These are phyloP conservation scores for Ceriops decandra DNA, from an alignment of 345 rosid genomes.

Conservation along the genomic window DNA sequence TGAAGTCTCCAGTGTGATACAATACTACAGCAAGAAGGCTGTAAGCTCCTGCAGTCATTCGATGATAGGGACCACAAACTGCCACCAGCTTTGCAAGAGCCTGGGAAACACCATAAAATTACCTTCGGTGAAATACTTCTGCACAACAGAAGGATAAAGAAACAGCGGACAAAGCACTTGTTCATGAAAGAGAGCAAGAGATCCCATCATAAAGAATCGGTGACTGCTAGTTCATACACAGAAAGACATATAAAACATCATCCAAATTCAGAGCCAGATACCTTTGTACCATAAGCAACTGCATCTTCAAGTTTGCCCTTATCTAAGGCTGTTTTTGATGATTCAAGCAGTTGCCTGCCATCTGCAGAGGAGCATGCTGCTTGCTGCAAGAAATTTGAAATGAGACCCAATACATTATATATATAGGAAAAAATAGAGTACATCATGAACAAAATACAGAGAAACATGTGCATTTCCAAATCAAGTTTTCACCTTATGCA, in stretches of 20 bases:
- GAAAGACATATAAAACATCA: slow-evolving; percentile 12
- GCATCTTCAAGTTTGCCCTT: slow-evolving; percentile 99
- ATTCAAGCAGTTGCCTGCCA: slow-evolving; percentile 97
- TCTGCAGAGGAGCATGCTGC: slow-evolving; percentile 99
- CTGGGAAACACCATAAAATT: slow-evolving; percentile 37
- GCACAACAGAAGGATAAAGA: neutral
- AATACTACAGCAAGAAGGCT: slow-evolving; percentile 98
- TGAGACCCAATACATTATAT: slow-evolving; percentile 3
- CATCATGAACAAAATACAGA: slow-evolving; percentile 12
- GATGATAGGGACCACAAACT: slow-evolving; percentile 96
- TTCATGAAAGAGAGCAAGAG: neutral
- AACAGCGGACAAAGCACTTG: slow-evolving; percentile 7
- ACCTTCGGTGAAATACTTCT: slow-evolving; percentile 10
- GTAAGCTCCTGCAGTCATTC: slow-evolving; percentile 99
- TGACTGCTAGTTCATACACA: slow-evolving; percentile 7
- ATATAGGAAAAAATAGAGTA: slow-evolving; percentile 4
- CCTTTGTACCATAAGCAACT: slow-evolving; percentile 93
- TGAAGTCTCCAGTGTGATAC: slow-evolving; percentile 98
- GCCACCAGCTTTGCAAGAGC: slow-evolving; percentile 97
- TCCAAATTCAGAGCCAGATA: slow-evolving; percentile 22
- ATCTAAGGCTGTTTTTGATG: slow-evolving; percentile 96
- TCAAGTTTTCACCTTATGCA: slow-evolving; percentile 68
- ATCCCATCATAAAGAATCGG: slow-evolving; percentile 1
- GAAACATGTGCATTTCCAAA: neutral
- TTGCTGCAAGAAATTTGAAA: slow-evolving; percentile 64